A percentile compares a stretch with the other conserved stretches of the same genome.
Conservation (phyloP, 1,284 basidiomycete genomes). For the Volvariella volvacea region DNA sequence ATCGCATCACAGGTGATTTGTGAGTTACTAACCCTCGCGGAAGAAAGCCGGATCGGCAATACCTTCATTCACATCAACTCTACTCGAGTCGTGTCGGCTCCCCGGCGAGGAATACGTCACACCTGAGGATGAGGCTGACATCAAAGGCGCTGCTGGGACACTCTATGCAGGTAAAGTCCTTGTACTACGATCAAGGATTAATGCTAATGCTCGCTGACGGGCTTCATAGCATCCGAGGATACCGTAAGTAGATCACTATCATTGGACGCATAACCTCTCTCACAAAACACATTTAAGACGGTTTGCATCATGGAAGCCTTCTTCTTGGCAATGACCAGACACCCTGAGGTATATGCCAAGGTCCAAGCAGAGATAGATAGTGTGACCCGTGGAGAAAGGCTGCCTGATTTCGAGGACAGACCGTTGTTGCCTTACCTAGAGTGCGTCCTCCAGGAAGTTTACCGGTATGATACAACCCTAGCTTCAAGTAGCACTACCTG, state of each 20-base stretch:
- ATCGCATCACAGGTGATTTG: conserved; percentile 10
- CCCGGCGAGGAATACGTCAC: conserved; percentile 22
- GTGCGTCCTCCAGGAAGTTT: conserved; percentile 40
- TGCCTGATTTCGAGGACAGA: conserved; percentile 42
- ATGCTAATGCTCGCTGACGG: no score
- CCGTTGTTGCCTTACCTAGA: conserved; percentile 48
- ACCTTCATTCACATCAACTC: conserved; percentile 45
- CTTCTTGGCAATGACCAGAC: conserved; percentile 41
- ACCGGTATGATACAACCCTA: conserved; percentile 27
- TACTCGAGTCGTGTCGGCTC: conserved; percentile 33
- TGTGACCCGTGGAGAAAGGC: conserved; percentile 36
- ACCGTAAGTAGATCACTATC: conserved; percentile 23
- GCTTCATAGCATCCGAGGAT: conserved; percentile 32
- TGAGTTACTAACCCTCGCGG: conserved; percentile 12
- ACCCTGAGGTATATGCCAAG: conserved; percentile 42
- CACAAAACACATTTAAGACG: conserved; percentile 26
- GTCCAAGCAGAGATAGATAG: conserved; percentile 49
- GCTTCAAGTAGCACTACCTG: neutral
- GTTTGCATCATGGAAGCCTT: conserved; percentile 37
- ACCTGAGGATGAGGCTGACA: conserved; percentile 44
- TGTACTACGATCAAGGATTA: conserved; percentile 8
- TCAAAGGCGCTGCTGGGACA: conserved; percentile 49
- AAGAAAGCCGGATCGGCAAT: conserved; percentile 37
- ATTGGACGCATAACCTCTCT: conserved; percentile 2
- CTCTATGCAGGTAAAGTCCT: conserved; percentile 36